phyloP scores from a whole-genome alignment of 2,329 filamentous ascomycete genomes.

The Xylaria sp. region DNA sequence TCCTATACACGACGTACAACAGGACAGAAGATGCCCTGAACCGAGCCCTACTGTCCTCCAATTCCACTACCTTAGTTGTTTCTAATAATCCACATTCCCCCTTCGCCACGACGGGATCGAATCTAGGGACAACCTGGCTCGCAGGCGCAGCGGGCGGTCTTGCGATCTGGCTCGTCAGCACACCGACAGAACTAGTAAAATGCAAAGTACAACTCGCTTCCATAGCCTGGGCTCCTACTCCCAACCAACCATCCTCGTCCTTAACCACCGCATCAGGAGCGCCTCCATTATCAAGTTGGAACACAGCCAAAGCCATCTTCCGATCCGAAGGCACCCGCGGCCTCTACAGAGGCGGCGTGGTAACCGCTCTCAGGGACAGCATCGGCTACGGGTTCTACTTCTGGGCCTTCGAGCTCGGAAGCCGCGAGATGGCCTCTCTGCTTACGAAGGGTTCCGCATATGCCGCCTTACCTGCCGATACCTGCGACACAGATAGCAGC shows the following conservation, averaged over 20 bases:
- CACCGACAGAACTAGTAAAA: conserved; percentile 91
- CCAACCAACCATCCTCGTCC: conserved; percentile 37
- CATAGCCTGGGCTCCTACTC: not conserved
- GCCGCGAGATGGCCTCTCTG: conserved; percentile 53
- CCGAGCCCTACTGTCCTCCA: conserved; percentile 45
- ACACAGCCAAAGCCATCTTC: conserved; percentile 71
- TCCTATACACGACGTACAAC: conserved; percentile 93
- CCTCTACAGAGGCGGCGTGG: conserved; percentile 81
- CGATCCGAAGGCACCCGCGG: conserved; percentile 70
- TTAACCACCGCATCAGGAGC: not conserved
- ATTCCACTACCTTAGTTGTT: conserved; percentile 13
- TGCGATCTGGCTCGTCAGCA: conserved; percentile 85
- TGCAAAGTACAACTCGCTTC: conserved; percentile 79
- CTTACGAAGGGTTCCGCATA: not conserved
- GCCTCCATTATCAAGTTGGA: conserved; percentile 65
- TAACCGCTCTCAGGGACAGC: conserved; percentile 85
- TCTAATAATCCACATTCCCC: not conserved
- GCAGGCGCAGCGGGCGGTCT: conserved; percentile 86
- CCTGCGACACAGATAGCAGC: not conserved
- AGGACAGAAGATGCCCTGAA: conserved; percentile 76
- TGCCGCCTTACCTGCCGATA: not conserved
- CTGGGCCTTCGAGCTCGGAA: conserved; percentile 86
- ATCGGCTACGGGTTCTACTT: conserved; percentile 99
- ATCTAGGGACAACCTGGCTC: conserved; percentile 76
- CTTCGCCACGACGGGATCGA: conserved; percentile 48